Base-by-base conservation (phyloP, 306 rosid genomes). In the Casuarina equisetifolia region DNA sequence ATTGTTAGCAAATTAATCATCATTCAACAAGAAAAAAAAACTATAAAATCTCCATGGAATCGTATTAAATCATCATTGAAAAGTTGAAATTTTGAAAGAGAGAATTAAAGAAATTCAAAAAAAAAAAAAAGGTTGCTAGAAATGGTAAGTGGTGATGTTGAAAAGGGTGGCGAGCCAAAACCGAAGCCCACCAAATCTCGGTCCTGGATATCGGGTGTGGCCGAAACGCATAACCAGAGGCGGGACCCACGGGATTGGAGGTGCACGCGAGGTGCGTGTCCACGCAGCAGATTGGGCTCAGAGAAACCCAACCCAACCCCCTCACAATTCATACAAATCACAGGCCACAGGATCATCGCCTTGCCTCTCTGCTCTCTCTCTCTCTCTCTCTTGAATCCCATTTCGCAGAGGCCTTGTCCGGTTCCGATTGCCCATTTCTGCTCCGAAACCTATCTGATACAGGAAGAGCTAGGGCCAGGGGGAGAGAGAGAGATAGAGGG, bases 341-440 rank as follows among this genome's bases (percentile, higher is more conserved):
- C 48, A 20, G 58, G 38, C 69, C 70, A 64, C 70, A 39, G 6
- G 17, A 40, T 16, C 45, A 78, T 71, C 78, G 84, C 32, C 32
- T 25, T 63, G 39, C 12, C 25, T 49, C 72, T 55, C 61, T 74
- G 74, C 69, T 71, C 73, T 2, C 58, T 70, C 62, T 62, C 66
- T 39, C 25, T 48, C 78, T 70, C 54, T 66, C 49, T 58, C 59
- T 25, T 25, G 32, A 25, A 25, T 25, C 54, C 76, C 75, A 36
- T 39, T 75, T 2, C 36, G 57, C 55, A 52, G 66, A 5, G 35
- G 55, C 17, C 54, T 77, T 84, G 74, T 81, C 84, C 54, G 63
- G 51, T 81, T 63, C 52, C 55, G 61, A 17, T 67, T 73, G 20
- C 58, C 74, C 51, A 63, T 9, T 46, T 51, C 74, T n/a, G 6